These are phyloP conservation scores for Mycena albidolilacea DNA, from an alignment of 768 basidiomycete genomes.

Conservation along the genomic window DNA sequence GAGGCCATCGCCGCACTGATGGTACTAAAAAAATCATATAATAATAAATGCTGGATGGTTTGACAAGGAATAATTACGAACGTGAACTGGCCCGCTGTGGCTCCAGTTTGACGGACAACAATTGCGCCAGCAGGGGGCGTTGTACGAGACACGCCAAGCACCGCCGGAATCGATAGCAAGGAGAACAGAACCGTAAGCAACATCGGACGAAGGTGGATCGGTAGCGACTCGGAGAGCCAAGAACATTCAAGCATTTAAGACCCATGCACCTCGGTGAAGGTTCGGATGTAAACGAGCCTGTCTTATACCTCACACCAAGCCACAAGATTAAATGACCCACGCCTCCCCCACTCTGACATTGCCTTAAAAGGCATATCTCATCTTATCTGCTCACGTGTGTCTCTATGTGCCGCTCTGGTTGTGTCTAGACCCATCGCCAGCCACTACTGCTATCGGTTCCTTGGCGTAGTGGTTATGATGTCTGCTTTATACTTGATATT, in stretches of 20 bases:
- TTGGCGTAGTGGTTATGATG: no score
- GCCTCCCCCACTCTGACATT: no score
- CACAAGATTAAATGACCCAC: no score
- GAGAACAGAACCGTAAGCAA: slow-evolving; percentile 34
- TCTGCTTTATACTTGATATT: no score
- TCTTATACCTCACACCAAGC: no score
- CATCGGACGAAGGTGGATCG: slow-evolving; percentile 16
- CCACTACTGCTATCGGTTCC: no score
- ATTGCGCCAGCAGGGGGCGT: slow-evolving; percentile 46
- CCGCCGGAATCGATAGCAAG: slow-evolving; percentile 34
- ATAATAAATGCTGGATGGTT: not conserved
- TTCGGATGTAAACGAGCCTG: not conserved
- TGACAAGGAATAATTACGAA: not conserved
- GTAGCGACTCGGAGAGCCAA: not conserved
- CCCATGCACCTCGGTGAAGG: not conserved
- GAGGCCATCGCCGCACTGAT: slow-evolving; percentile 45
- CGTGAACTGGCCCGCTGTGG: slow-evolving; percentile 43
- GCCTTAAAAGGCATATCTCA: no score
- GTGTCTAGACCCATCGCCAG: no score
- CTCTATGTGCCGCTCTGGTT: no score
- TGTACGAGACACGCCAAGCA: slow-evolving; percentile 34
- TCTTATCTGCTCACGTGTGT: no score
- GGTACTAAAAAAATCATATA: slow-evolving; percentile 32
- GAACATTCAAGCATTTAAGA: not conserved
- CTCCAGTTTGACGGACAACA: slow-evolving; percentile 46